Conservation (phyloP, 1,284 basidiomycete species). For the Hypsizygus ulmarius region DNA sequence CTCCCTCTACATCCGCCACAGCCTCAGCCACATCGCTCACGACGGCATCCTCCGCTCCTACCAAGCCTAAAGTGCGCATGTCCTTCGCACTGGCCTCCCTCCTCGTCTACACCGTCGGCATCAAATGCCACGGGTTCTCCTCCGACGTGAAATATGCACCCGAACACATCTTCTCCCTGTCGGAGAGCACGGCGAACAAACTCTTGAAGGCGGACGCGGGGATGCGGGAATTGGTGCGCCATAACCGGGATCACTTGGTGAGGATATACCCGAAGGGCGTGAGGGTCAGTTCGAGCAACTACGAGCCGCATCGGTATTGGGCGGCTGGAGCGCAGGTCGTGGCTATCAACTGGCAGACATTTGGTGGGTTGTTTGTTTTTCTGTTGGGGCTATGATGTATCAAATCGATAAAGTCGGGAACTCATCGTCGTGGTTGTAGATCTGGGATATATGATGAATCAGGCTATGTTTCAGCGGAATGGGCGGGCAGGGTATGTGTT, state of each 20-base stretch:
- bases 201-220: constrained; percentile 44
- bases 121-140: constrained; percentile 92
- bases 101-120: constrained; percentile 93
- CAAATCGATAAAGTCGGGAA: too few species aligned
- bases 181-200: constrained; percentile 80
- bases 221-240: constrained; percentile 82
- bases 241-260: constrained; percentile 84
- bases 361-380: constrained; percentile 51
- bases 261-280: constrained; percentile 89
- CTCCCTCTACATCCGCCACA: constrained; percentile 1
- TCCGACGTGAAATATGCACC: constrained; percentile 86
- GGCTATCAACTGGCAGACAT: constrained; percentile 97
- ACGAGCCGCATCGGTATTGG: constrained; percentile 90
- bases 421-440: constrained; percentile 43
- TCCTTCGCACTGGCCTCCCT: constrained; percentile 72
- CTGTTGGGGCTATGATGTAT: not conserved
- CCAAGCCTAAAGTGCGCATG: constrained; percentile 57
- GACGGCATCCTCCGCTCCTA: not conserved
- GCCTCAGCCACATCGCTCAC: too few species aligned
- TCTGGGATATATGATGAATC: constrained; percentile 86
- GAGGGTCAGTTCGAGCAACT: constrained; percentile 85
- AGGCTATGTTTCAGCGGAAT: constrained; percentile 92
- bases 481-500: constrained; percentile 87
- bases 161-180: constrained; percentile 92
- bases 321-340: constrained; percentile 90